Evolutionary conservation across 108 stramenopile species (phyloP), one percentile per base, ranked within the genome.

Genomic region (Nitzschia putrida): DNA sequence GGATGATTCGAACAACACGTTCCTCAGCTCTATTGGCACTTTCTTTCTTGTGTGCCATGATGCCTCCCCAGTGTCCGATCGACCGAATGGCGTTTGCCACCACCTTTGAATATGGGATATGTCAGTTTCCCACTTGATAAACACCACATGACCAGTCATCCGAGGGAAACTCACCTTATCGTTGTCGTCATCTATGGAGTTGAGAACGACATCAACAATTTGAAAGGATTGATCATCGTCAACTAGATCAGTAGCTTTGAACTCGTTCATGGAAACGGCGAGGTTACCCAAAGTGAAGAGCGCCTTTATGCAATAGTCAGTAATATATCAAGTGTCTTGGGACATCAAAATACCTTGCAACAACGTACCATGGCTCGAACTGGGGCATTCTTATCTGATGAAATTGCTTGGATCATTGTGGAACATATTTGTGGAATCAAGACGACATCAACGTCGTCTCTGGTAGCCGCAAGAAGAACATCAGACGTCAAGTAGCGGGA

Each of bases 251-350:
- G 0, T 12, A 21, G 26, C 22, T 45, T 63, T 57, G 64, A 47
- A 69, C 68, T 68, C 71, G 21, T 23, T 47, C 29, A 90, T 29
- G 13, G 83, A 73, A 56, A 77, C 47, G 0, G 84, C 60, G 13
- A 85, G 73, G 60, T 92, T 92, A 26, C 88, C 91, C 22, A 89
- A 56, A 16, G 83, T 75, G 81, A 85, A 89, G 14, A 89, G 67
- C 18, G 83, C 75, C 87, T 84, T 14, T 39, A 40, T 4, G 4
- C 29, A 34, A 34, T 34, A 34, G 29, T 34, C 29, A 34, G 29
- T 34, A 4, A 4, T 34, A 34, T 4, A 34, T 4, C 29, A 1
- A 34, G 29, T 34, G 29, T 34, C 29, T 3, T n/a, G n/a, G n/a
- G n/a, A 61, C 21, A 24, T 3, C 25, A 43, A 43, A 1, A 50